phyloP scores from a whole-genome alignment of 106 monocot genomes.

The Phalaenopsis aphrodite region DNA sequence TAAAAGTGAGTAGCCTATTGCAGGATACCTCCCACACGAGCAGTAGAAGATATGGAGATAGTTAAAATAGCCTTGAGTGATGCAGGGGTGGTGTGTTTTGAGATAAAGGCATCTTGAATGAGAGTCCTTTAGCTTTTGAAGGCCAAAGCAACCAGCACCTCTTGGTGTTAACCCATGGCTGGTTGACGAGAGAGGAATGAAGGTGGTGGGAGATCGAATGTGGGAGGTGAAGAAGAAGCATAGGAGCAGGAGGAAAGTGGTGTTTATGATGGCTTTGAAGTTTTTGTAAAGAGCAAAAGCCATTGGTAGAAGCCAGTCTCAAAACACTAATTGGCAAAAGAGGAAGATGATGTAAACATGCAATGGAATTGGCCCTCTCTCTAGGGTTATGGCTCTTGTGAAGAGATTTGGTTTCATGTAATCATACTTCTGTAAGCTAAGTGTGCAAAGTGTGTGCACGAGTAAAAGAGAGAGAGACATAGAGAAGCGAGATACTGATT shows the following conservation, averaged over 20 bases:
- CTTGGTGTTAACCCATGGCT: neutral
- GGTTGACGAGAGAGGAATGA: neutral
- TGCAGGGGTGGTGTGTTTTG: constrained; percentile 24
- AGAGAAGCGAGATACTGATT: neutral
- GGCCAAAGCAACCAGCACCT: constrained; percentile 4
- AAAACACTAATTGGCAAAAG: neutral
- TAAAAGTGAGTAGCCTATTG: constrained; percentile 33
- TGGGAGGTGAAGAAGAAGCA: constrained; percentile 26
- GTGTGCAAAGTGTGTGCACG: neutral
- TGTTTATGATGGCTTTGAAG: constrained; percentile 16
- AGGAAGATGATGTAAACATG: neutral
- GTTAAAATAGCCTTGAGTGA: constrained; percentile 57
- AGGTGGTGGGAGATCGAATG: constrained; percentile 28
- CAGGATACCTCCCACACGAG: constrained; percentile 19
- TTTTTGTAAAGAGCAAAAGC: constrained; percentile 10
- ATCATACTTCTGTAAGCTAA: neutral
- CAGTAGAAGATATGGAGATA: constrained; percentile 75
- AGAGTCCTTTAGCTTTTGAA: constrained; percentile 9
- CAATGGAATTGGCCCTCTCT: neutral
- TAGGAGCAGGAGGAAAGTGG: constrained; percentile 18
- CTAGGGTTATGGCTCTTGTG: neutral
- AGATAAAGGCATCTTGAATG: constrained; percentile 31
- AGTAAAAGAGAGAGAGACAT: no score
- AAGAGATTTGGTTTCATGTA: neutral
- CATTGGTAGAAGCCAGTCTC: constrained; percentile 2